Conservation (phyloP, 768 basidiomycete species). For the Rhodotorula diobovata region DNA sequence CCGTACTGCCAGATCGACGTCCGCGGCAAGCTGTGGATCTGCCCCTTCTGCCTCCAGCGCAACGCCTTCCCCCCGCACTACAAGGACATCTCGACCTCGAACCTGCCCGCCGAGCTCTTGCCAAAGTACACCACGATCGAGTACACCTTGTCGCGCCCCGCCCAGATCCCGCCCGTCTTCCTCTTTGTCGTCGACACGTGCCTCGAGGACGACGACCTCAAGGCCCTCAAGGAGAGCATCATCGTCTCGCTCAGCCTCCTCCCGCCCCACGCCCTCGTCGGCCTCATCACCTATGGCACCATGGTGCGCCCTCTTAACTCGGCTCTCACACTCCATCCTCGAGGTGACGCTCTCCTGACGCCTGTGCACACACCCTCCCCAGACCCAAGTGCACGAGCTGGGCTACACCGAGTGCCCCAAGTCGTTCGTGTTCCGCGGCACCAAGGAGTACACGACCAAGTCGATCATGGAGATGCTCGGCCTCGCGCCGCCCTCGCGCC, state of each 20-base stretch:
- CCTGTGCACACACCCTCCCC: not conserved
- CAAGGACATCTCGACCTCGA: constrained; percentile 95
- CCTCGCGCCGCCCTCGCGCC: constrained; percentile 59
- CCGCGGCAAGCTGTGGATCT: constrained; percentile 98
- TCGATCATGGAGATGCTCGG: constrained; percentile 98
- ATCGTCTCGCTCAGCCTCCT: constrained; percentile 88
- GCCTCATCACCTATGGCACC: constrained; percentile 91
- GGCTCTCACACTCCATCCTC: not conserved
- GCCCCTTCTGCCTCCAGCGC: constrained; percentile 93
- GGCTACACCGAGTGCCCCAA: constrained; percentile 94
- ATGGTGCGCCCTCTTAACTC: constrained; percentile 78
- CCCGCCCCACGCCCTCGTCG: constrained; percentile 89
- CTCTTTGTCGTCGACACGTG: constrained; percentile 97
- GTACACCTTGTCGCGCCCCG: constrained; percentile 90
- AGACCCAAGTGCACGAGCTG: constrained; percentile 98
- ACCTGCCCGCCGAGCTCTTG: constrained; percentile 89
- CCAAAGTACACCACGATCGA: constrained; percentile 99
- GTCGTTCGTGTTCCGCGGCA: constrained; percentile 97
- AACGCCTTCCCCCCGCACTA: constrained; percentile 98
- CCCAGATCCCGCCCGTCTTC: constrained; percentile 90
- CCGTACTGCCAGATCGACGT: constrained; percentile 87
- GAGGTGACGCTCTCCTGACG: not conserved
- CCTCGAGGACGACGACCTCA: constrained; percentile 84
- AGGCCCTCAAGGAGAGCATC: constrained; percentile 88
- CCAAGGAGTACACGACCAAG: constrained; percentile 91